phyloP scores from a whole-genome alignment of 352 stramenopile genomes.

The Pythium guiyangense region DNA sequence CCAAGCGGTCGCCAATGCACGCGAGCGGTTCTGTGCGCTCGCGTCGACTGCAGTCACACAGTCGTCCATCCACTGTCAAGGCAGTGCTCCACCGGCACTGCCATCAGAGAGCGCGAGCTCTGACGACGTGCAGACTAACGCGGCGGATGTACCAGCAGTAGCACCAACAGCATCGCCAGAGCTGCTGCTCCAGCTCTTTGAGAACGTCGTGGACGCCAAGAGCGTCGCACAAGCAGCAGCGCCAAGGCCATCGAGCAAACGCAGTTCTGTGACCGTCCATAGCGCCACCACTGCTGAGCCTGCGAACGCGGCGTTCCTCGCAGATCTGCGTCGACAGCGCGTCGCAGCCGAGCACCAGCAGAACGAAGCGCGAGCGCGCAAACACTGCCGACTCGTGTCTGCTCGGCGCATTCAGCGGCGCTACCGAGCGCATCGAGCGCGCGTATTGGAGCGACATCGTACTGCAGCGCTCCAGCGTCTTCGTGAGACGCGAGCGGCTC shows the following conservation, averaged over 20 bases:
- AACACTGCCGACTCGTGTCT: constrained; percentile 2
- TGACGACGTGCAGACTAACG: too few relatives aligned
- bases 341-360: constrained; percentile 6
- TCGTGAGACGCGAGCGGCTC: not conserved
- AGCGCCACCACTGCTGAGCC: not conserved
- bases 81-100: too few relatives aligned
- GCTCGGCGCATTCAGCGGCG: constrained; percentile 1
- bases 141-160: not conserved
- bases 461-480: constrained; percentile 4
- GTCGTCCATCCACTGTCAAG: too few relatives aligned
- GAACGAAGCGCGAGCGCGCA: constrained; percentile 4
- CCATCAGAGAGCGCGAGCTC: not conserved
- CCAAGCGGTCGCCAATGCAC: constrained; percentile 16
- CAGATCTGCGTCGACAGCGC: constrained; percentile 6
- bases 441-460: not conserved
- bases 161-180: constrained; percentile 1
- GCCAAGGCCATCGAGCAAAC: not conserved
- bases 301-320: constrained; percentile 7
- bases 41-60: not conserved
- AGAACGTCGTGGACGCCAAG: constrained; percentile 29
- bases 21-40: constrained; percentile 20
- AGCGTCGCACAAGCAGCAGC: not conserved
- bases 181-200: constrained; percentile 26
- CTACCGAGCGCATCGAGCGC: constrained; percentile 5
- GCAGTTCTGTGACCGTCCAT: too few relatives aligned